Evolutionary conservation across 2,329 filamentous ascomycete genomes (phyloP).

Genomic region (Microcyclospora pomicola): DNA sequence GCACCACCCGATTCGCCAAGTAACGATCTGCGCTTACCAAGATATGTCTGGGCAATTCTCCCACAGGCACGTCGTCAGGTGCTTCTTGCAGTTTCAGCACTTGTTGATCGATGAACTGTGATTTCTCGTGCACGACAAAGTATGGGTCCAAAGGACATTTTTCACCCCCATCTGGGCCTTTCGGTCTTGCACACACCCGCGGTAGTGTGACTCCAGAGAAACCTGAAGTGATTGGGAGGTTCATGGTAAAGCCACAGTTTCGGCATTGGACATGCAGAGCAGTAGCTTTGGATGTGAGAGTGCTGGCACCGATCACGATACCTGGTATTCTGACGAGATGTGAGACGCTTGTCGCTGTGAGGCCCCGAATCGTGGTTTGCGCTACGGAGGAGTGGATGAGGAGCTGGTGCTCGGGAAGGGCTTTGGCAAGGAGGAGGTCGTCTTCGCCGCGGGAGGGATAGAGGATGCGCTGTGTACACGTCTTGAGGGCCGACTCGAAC

Average conservation of each 20-base stretch:
- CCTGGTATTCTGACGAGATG: constrained; percentile 92
- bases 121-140: constrained; percentile 88
- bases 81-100: constrained; percentile 96
- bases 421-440: constrained; percentile 35
- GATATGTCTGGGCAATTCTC: constrained; percentile 87
- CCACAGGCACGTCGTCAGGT: constrained; percentile 91
- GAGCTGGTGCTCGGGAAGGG: constrained; percentile 73
- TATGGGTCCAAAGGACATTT: constrained; percentile 90
- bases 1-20: constrained; percentile 87
- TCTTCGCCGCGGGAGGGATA: constrained; percentile 59
- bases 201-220: constrained; percentile 81
- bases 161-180: constrained; percentile 42
- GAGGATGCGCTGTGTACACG: constrained; percentile 85
- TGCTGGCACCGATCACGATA: constrained; percentile 93
- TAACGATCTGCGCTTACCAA: constrained; percentile 94
- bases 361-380: constrained; percentile 81
- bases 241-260: constrained; percentile 61
- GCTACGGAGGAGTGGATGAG: constrained; percentile 86
- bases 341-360: constrained; percentile 85
- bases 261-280: constrained; percentile 76
- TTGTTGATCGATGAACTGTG: constrained; percentile 91
- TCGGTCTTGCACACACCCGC: constrained; percentile 54
- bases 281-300: constrained; percentile 91
- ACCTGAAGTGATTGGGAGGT: constrained; percentile 63
- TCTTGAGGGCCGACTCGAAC: constrained; percentile 84